phyloP scores from a whole-genome alignment of 1,284 basidiomycete species.

The Irpex sp. region DNA sequence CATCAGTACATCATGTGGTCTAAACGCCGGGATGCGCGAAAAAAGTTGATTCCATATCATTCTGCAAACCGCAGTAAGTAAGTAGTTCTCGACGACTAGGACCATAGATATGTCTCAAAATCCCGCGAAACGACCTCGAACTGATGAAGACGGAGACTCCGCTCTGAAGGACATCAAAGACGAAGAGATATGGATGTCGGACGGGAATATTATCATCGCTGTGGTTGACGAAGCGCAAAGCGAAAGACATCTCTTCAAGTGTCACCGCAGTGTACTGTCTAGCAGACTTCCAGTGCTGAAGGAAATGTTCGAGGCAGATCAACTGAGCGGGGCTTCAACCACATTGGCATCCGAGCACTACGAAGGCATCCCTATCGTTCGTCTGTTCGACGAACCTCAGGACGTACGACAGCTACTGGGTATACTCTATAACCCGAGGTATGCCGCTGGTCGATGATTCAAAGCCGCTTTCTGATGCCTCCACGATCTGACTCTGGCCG shows the following conservation, averaged over 20 bases:
- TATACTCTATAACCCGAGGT: background rate
- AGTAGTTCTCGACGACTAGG: no score
- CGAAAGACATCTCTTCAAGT: background rate
- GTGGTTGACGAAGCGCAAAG: background rate
- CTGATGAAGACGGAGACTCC: background rate
- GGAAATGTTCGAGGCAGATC: background rate
- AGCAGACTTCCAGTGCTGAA: background rate
- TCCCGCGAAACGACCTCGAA: no score
- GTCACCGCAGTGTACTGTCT: background rate
- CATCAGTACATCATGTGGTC: no score
- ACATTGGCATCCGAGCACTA: background rate
- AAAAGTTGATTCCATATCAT: no score
- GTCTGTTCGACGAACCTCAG: background rate
- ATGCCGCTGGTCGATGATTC: no score
- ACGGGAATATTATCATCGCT: background rate
- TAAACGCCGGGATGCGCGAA: no score
- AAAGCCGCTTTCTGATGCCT: background rate
- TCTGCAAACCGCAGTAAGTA: no score
- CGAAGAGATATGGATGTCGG: background rate
- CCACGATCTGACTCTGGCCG: no score
- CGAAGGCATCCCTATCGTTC: background rate
- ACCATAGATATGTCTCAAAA: no score
- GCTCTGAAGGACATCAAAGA: background rate
- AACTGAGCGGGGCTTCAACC: background rate
- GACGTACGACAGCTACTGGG: background rate